Evolutionary conservation across 805 yeast species (phyloP), one percentile per base, ranked within the genome.

Genomic region (Lipomyces kockii): DNA sequence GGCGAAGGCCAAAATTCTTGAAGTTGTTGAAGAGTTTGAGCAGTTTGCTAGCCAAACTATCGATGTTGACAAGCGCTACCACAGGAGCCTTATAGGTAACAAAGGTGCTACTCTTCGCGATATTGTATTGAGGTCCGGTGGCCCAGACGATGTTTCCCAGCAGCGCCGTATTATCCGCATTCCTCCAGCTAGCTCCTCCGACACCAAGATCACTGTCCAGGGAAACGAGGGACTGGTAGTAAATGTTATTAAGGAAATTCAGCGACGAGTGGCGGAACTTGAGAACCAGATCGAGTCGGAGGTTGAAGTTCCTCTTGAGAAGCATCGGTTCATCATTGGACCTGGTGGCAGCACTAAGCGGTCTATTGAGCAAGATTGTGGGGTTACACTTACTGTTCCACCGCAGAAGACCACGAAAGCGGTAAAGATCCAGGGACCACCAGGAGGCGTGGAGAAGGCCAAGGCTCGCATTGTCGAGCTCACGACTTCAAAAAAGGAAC

Each of bases 201-300:
- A 71, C 62, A 64, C 70, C 20, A 82, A 83, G 60, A 83, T 95
- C 70, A 83, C 85, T 58, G 85, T 90, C 57, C 81, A 86, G 73
- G 99, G 99, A 75, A 89, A 91, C 76, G 87, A 87, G 77, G 78
- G 78, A 53, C 83, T 92, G 70, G 98, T 94, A 59, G 85, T 84
- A 25, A 82, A 82, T 61, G 81, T 93, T 61, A 89, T 92, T 59
- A 82, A 80, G 22, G 87, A 85, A 46, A 86, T 85, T 70, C 92
- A 91, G 77, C 67, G 70, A 56, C 74, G 72, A 60, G 72, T 77
- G 6, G 71, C 69, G 8, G 74, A 80, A 62, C 81, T 91, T 66
- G 80, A 84, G 69, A 80, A 80, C 32, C 80, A 86, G 64, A 78
- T 90, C 72, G 83, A 78, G 37, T 77, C 78, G 54, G 86, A 86